Base-by-base conservation (phyloP, 2,329 filamentous ascomycete species). In the Paraphaeosphaeria sporulosa region DNA sequence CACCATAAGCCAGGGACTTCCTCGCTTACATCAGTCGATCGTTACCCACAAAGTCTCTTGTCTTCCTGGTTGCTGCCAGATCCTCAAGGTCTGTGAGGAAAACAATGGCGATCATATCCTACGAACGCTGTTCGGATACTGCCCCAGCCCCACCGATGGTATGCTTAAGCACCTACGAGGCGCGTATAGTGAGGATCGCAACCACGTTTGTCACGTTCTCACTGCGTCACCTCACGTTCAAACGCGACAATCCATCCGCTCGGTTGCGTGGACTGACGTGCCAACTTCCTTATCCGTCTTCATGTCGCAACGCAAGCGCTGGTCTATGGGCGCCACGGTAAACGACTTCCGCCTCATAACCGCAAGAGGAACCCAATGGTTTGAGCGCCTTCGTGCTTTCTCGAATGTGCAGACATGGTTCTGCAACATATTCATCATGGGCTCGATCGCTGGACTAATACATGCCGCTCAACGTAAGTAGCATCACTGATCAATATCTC, bases 341-440 rank as follows among this genome's bases (percentile, higher is more conserved):
- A 84, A 84, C 63, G 82, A 85, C 65, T 78, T 84, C 27, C 78
- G 83, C 67, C 79, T 84, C 73, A 76, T 83, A n/a, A 78, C 80
- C 55, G 75, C 80, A 0, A 77, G 77, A 1, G 78, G 80, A 0
- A 81, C 80, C 49, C 75, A 79, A 10, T 67, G 75, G 49, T 77
- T 83, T 21, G 81, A 84, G 66, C 69, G 81, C 8, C 68, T 83
- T 25, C 79, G 82, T 57, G 80, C 81, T 36, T 59, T 82, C 46
- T 72, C 82, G 12, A 81, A 83, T n/a, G 79, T 83, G 32, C 58
- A 82, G 17, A 83, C 81, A 1, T 84, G 68, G 70, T 58, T 60
- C 13, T 62, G 71, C 4, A 69, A 70, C 36, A 27, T 64, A 7
- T 69, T 71, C 51, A 66, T 70, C 54, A 58, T 72, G 30, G 66